A percentile compares a stretch with the other conserved stretches of the same genome.
These are phyloP conservation scores for Nidula microcarpa DNA, from an alignment of 768 basidiomycete species.

Conservation along the genomic window DNA sequence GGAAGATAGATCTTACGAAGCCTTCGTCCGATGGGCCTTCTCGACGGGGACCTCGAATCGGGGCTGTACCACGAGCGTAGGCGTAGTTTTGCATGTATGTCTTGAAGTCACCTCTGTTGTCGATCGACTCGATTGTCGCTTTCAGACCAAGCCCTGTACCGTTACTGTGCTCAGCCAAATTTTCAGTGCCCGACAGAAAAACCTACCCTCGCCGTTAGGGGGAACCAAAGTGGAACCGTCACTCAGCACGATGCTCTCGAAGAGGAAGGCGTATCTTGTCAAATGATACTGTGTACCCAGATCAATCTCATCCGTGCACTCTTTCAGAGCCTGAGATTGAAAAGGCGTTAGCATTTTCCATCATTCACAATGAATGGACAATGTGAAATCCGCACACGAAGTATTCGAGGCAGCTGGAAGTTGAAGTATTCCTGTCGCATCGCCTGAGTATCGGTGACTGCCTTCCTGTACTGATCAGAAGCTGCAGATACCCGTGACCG, in stretches of 20 bases:
- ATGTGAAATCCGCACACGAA: conserved; percentile 62
- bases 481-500: conserved; percentile 78
- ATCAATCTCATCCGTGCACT: conserved; percentile 94
- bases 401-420: conserved; percentile 89
- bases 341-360: too few species aligned
- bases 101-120: conserved; percentile 94
- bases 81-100: conserved; percentile 97
- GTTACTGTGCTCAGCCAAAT: not conserved
- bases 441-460: conserved; percentile 83
- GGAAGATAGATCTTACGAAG: conserved; percentile 60
- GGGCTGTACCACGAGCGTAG: conserved; percentile 71
- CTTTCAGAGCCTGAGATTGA: conserved; percentile 72
- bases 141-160: conserved; percentile 68
- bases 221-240: conserved; percentile 85
- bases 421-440: conserved; percentile 98
- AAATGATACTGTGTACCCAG: conserved; percentile 98
- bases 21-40: conserved; percentile 92
- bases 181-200: not conserved
- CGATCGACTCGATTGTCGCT: conserved; percentile 84
- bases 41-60: conserved; percentile 70
- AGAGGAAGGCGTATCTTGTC: conserved; percentile 90
- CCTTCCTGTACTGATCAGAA: conserved; percentile 88
- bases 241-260: conserved; percentile 84
- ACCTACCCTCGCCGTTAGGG: conserved; percentile 67
- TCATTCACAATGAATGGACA: too few species aligned